Evolutionary conservation across 139 green algal genomes (phyloP).

Genomic region (Deuterostichococcus epilithicus): DNA sequence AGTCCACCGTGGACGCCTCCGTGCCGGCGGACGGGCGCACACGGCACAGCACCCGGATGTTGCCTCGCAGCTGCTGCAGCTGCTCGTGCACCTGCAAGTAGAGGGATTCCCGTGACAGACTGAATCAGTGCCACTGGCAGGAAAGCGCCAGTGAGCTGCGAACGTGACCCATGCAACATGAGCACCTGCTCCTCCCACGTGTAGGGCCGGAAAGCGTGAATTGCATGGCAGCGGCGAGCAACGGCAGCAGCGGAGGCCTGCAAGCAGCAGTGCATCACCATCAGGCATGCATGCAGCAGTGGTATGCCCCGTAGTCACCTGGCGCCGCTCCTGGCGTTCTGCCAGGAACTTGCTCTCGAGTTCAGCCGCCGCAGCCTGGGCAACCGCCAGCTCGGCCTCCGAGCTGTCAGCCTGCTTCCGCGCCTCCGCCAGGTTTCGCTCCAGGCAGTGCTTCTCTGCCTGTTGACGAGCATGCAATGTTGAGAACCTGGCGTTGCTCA

Average conservation of each 20-base stretch:
- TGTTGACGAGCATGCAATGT: background rate
- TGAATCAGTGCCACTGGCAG: too few species aligned
- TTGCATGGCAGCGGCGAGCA: too few species aligned
- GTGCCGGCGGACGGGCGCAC: conserved; percentile 22
- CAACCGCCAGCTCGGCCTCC: background rate
- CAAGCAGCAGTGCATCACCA: too few species aligned
- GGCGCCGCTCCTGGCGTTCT: background rate
- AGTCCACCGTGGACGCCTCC: conserved; percentile 23
- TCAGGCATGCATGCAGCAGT: too few species aligned
- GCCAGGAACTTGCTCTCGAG: background rate
- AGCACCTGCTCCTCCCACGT: too few species aligned
- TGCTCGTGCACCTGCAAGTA: conserved; percentile 23
- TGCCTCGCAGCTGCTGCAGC: conserved; percentile 54
- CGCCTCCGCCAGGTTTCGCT: background rate
- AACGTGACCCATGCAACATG: too few species aligned
- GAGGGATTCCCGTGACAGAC: background rate
- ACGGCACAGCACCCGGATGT: conserved; percentile 69
- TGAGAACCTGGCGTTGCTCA: too few species aligned
- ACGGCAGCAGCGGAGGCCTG: too few species aligned
- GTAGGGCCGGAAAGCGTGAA: too few species aligned
- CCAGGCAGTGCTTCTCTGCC: background rate
- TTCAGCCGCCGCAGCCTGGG: background rate
- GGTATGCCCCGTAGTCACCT: background rate
- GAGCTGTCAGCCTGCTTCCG: background rate
- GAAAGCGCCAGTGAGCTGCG: too few species aligned